Conservation (phyloP, 352 stramenopile species). For the Blastocystis sp. region DNA sequence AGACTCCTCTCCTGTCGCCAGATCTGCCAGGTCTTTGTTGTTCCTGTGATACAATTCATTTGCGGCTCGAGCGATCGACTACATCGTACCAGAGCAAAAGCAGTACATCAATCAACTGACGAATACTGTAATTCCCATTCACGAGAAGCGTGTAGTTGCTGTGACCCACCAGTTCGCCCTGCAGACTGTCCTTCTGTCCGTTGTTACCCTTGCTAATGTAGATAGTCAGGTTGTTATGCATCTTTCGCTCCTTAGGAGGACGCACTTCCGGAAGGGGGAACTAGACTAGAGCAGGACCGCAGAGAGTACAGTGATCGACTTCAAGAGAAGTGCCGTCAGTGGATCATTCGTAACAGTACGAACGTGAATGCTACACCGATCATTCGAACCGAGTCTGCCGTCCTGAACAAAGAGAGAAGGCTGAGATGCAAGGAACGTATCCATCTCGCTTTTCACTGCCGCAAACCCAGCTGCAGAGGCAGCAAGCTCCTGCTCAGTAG, state of each 20-base stretch:
- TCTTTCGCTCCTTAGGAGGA: not conserved
- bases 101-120: constrained; percentile 27
- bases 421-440: constrained; percentile 18
- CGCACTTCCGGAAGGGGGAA: constrained; percentile 17
- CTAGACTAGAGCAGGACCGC: not conserved
- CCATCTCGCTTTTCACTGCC: constrained; percentile 17
- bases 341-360: constrained; percentile 43
- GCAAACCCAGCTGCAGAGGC: not conserved
- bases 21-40: constrained; percentile 17
- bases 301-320: not conserved
- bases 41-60: constrained; percentile 15
- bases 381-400: not conserved
- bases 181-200: not conserved
- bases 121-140: constrained; percentile 27
- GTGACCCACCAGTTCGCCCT: not conserved
- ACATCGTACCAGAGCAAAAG: not conserved
- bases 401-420: constrained; percentile 18
- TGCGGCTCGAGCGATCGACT: constrained; percentile 2
- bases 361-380: not conserved
- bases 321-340: not conserved
- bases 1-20: constrained; percentile 2
- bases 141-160: constrained; percentile 35
- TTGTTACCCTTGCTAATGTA: constrained; percentile 16
- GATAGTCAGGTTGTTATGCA: constrained; percentile 43
- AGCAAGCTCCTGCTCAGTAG: not conserved